These are phyloP conservation scores for Teunomyces funiuensis DNA, from an alignment of 805 yeast species.

Conservation along the genomic window DNA sequence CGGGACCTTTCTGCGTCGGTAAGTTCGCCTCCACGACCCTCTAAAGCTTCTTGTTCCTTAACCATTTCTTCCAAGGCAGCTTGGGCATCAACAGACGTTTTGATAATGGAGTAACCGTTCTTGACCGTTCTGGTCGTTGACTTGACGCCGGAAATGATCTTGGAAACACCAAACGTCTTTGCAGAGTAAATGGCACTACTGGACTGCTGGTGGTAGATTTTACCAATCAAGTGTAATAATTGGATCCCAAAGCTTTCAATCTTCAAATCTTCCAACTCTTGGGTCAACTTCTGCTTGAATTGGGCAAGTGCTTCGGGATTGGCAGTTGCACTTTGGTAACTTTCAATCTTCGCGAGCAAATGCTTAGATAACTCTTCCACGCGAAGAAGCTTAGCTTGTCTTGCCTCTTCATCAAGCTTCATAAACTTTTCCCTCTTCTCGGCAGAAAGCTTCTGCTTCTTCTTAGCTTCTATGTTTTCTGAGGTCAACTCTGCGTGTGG, in stretches of 20 bases:
- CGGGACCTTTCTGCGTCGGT: conserved; percentile 35
- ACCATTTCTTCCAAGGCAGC: conserved; percentile 65
- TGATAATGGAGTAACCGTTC: conserved; percentile 78
- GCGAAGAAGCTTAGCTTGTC: conserved; percentile 48
- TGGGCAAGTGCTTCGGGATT: conserved; percentile 60
- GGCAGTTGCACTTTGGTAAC: conserved; percentile 56
- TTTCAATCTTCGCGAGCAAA: conserved; percentile 49
- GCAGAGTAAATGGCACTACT: conserved; percentile 69
- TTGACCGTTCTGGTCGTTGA: conserved; percentile 82
- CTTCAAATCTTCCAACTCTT: conserved; percentile 78
- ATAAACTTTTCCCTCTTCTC: conserved; percentile 49
- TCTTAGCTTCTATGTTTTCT: conserved; percentile 27
- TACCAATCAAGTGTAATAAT: conserved; percentile 79
- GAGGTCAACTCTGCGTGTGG: conserved; percentile 11
- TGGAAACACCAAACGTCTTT: conserved; percentile 83
- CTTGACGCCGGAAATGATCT: conserved; percentile 75
- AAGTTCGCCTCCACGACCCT: conserved; percentile 26
- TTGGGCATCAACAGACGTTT: conserved; percentile 88
- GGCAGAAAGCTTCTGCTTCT: conserved; percentile 29
- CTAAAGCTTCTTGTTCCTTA: conserved; percentile 58
- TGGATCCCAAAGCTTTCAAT: conserved; percentile 95
- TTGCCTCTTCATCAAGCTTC: conserved; percentile 54
- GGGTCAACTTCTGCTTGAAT: conserved; percentile 50
- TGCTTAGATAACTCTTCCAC: conserved; percentile 51
- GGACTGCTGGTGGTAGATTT: conserved; percentile 73